Evolutionary conservation across 257 asterid species (phyloP).

Genomic region (Paraleonurus japonicus): DNA sequence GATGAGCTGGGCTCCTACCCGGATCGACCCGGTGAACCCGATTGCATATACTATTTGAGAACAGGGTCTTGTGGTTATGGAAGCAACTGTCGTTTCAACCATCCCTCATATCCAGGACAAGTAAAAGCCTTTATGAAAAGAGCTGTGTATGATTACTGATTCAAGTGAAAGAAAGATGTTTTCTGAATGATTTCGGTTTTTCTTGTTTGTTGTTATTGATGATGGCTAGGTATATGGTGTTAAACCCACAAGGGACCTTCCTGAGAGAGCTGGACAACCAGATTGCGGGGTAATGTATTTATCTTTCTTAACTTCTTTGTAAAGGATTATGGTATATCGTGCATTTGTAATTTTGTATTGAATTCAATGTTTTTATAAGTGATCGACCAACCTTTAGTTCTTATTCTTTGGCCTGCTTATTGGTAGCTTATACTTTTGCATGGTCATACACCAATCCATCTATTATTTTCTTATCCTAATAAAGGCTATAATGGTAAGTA

Average conservation of each 20-base stretch:
- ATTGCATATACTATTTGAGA: constrained; percentile 62
- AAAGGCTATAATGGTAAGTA: neutral
- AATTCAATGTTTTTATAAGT: neutral
- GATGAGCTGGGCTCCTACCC: constrained; percentile 49
- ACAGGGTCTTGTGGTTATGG: constrained; percentile 77
- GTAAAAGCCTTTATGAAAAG: constrained; percentile 22
- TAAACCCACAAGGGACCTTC: constrained; percentile 38
- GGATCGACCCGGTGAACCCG: constrained; percentile 72
- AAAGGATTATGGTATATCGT: neutral
- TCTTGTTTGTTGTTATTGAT: constrained; percentile 25
- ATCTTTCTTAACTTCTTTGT: neutral
- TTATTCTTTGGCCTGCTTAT: neutral
- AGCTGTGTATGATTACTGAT: neutral
- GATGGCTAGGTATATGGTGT: constrained; percentile 36
- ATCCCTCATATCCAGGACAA: constrained; percentile 47
- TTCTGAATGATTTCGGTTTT: constrained; percentile 4
- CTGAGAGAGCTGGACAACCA: constrained; percentile 62
- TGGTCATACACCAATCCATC: neutral
- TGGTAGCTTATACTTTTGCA: neutral
- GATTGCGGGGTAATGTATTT: constrained; percentile 57
- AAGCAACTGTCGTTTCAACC: constrained; percentile 63
- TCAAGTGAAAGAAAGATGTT: constrained; percentile 2
- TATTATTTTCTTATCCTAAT: neutral
- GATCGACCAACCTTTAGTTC: neutral
- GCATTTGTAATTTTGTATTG: neutral